Percentiles rank a stretch among this genome's conserved stretches.
These are phyloP conservation scores for Ganoderma resinaceum DNA, from an alignment of 1,284 basidiomycete genomes.

Conservation along the genomic window DNA sequence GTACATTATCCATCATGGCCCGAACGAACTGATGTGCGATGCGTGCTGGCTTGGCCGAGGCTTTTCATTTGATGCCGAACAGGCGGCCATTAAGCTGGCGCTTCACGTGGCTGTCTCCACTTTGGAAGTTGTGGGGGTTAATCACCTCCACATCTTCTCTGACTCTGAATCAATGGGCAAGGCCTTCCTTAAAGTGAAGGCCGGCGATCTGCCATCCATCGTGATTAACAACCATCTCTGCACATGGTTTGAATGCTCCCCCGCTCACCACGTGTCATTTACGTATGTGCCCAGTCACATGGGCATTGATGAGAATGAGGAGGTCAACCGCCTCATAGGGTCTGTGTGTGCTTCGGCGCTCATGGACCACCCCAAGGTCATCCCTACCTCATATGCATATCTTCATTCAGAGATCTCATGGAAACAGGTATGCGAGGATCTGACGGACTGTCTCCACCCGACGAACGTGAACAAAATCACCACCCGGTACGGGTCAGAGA, in stretches of 20 bases:
- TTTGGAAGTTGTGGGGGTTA: fast-evolving
- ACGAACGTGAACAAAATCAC: no score
- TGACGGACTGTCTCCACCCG: no score
- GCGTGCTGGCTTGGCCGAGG: not conserved
- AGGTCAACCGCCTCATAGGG: no score
- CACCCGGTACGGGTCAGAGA: no score
- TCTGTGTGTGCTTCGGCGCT: no score
- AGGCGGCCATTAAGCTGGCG: not conserved
- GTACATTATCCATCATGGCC: not conserved
- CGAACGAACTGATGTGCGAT: not conserved
- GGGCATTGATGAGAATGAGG: no score
- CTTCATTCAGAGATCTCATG: no score
- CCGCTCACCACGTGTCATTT: not conserved
- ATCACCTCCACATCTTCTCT: no score
- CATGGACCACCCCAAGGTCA: no score
- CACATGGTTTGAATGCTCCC: not conserved
- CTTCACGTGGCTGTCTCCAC: not conserved
- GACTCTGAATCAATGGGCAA: not conserved
- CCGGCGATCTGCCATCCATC: not conserved
- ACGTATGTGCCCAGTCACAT: not conserved
- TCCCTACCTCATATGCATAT: no score
- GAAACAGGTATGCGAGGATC: no score
- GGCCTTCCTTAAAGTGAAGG: not conserved
- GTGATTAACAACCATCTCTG: not conserved
- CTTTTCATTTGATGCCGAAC: not conserved